Conservation (phyloP, 2,329 filamentous ascomycete species). For the Penicillium griseofulvum region DNA sequence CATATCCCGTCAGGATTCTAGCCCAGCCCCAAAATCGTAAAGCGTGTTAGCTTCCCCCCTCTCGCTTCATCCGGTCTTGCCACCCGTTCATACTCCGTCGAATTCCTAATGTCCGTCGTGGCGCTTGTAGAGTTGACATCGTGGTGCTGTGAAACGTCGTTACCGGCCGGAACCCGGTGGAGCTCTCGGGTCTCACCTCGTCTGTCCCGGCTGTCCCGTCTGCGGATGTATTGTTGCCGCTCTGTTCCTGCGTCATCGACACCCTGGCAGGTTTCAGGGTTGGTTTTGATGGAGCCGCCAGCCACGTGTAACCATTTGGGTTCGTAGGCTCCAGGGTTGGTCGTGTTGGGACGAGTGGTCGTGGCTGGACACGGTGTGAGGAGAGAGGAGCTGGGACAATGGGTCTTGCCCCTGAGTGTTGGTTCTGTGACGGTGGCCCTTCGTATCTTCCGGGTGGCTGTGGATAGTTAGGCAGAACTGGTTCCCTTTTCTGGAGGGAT, state of each 20-base stretch:
- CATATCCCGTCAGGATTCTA: slow-evolving; percentile 7
- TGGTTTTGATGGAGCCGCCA: slow-evolving; percentile 27
- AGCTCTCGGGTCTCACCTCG: slow-evolving; percentile 27
- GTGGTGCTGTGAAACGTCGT: slow-evolving; percentile 42
- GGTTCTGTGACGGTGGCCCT: slow-evolving; percentile 4
- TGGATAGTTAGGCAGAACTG: slow-evolving; percentile 7
- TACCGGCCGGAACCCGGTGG: slow-evolving; percentile 28
- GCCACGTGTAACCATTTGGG: slow-evolving; percentile 37
- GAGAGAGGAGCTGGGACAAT: slow-evolving; percentile 24
- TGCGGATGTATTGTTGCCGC: slow-evolving; percentile 5
- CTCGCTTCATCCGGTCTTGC: slow-evolving; percentile 40
- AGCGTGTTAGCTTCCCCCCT: slow-evolving; percentile 14
- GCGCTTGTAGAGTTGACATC: slow-evolving; percentile 35
- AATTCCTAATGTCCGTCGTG: slow-evolving; percentile 42
- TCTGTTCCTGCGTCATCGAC: slow-evolving; percentile 11
- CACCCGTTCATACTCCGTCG: slow-evolving; percentile 45
- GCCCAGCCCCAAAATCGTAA: slow-evolving; percentile 1
- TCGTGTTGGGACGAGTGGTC: slow-evolving; percentile 31
- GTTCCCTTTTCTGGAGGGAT: slow-evolving; percentile 16
- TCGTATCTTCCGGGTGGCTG: slow-evolving; percentile 13
- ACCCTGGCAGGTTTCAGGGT: slow-evolving; percentile 18
- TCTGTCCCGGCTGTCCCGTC: slow-evolving; percentile 14
- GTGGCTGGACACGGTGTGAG: slow-evolving; percentile 33
- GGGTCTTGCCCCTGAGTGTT: slow-evolving; percentile 7
- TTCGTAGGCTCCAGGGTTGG: slow-evolving; percentile 33